These are phyloP conservation scores for Ramaria sp. DNA, from an alignment of 768 basidiomycete genomes.

Conservation along the genomic window DNA sequence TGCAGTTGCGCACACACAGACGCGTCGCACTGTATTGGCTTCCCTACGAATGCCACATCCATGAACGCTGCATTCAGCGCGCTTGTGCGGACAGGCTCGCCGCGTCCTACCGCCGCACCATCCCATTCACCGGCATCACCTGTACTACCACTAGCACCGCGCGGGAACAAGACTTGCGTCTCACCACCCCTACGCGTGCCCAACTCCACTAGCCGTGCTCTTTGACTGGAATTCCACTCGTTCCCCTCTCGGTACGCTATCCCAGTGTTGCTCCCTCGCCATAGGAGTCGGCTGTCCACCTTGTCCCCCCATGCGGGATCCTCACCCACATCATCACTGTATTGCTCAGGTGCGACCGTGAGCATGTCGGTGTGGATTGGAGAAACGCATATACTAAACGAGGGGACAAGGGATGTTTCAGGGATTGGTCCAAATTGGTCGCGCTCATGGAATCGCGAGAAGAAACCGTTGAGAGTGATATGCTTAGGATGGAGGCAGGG, in stretches of 20 bases:
- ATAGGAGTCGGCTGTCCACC: constrained; percentile 47
- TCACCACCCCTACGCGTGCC: constrained; percentile 32
- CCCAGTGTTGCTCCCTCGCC: constrained; percentile 72
- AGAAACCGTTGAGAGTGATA: constrained; percentile 37
- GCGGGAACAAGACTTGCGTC: constrained; percentile 27
- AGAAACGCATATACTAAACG: constrained; percentile 43
- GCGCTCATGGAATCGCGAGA: constrained; percentile 26
- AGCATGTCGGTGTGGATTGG: constrained; percentile 46
- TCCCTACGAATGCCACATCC: constrained; percentile 48
- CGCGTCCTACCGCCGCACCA: constrained; percentile 13
- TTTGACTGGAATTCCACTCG: constrained; percentile 42
- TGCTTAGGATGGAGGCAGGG: constrained; percentile 35
- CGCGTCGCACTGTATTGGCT: constrained; percentile 31
- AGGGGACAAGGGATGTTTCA: constrained; percentile 31
- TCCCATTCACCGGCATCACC: constrained; percentile 26
- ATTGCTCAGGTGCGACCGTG: constrained; percentile 36
- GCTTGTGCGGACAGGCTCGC: background rate
- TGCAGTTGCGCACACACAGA: constrained; percentile 35
- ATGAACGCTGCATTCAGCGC: constrained; percentile 44
- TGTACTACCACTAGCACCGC: constrained; percentile 9
- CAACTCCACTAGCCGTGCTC: constrained; percentile 35
- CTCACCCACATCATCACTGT: constrained; percentile 33
- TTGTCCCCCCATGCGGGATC: constrained; percentile 61
- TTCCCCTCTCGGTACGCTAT: constrained; percentile 30
- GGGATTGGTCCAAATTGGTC: constrained; percentile 31